These are phyloP conservation scores for Sugiyamaella boreocaroliniensis DNA, from an alignment of 805 yeast genomes.

Conservation along the genomic window DNA sequence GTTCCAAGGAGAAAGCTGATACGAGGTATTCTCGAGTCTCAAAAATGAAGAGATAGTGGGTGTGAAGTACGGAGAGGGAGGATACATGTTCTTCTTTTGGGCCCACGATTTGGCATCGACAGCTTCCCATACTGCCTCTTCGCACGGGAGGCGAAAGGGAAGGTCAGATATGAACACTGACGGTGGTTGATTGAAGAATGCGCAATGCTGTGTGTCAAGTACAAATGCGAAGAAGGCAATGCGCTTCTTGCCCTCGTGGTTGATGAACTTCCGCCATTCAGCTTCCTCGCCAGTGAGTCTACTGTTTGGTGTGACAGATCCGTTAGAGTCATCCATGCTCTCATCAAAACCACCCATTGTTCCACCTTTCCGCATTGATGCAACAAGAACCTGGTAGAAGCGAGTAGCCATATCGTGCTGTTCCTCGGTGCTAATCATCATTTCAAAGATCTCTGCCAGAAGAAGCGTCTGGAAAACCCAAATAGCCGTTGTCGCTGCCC, in stretches of 20 bases:
- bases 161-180: conserved; percentile 50
- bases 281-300: conserved; percentile 8
- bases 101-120: conserved; percentile 20
- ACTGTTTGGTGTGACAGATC: not conserved
- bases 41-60: conserved; percentile 16
- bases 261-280: conserved; percentile 18
- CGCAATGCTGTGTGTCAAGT: conserved; percentile 71
- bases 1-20: conserved; percentile 22
- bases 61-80: conserved; percentile 19
- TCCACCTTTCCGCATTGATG: conserved; percentile 21
- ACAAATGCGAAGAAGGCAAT: conserved; percentile 77
- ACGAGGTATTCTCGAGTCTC: conserved; percentile 11
- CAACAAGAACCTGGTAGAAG: conserved; percentile 21
- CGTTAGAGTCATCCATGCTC: not conserved
- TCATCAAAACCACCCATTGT: conserved; percentile 9
- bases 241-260: conserved; percentile 61
- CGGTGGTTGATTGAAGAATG: conserved; percentile 69
- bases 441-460: conserved; percentile 70
- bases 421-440: conserved; percentile 31
- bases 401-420: conserved; percentile 24
- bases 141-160: conserved; percentile 56
- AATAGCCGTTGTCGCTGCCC: conserved; percentile 58
- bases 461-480: conserved; percentile 74
- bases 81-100: conserved; percentile 2
- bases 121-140: conserved; percentile 53